These are phyloP conservation scores for Talaromyces sp. DNA, from an alignment of 2,329 filamentous ascomycete species.

Conservation along the genomic window DNA sequence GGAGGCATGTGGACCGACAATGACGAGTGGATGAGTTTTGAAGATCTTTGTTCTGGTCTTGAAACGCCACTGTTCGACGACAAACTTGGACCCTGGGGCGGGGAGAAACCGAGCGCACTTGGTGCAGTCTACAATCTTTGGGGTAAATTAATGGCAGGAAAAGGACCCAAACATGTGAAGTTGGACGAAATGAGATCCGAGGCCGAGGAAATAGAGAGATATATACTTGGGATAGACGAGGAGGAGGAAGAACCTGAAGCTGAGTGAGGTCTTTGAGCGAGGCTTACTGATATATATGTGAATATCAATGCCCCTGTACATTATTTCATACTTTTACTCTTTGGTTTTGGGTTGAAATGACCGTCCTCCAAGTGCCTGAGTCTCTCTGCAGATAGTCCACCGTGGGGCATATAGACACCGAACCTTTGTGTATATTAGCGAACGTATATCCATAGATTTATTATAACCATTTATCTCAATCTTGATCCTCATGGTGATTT, in stretches of 20 bases:
- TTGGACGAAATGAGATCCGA: slow-evolving; percentile 13
- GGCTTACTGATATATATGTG: background rate
- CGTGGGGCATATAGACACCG: background rate
- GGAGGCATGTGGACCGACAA: slow-evolving; percentile 51
- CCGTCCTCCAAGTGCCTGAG: background rate
- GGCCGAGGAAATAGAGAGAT: slow-evolving; percentile 14
- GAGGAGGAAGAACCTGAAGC: slow-evolving; percentile 10
- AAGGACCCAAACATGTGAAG: slow-evolving; percentile 21
- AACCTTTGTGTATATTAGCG: background rate
- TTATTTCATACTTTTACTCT: background rate
- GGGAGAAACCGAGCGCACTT: slow-evolving; percentile 28
- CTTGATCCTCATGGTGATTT: background rate
- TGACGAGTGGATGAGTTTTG: slow-evolving; percentile 47
- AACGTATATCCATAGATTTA: background rate
- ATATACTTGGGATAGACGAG: slow-evolving; percentile 13
- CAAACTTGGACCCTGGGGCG: slow-evolving; percentile 38
- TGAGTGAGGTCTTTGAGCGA: background rate
- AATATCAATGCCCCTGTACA: background rate
- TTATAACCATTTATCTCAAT: background rate
- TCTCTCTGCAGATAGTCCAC: no score
- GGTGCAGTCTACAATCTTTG: slow-evolving; percentile 37
- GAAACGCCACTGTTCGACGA: slow-evolving; percentile 47
- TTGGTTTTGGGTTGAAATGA: background rate
- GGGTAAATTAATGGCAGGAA: slow-evolving; percentile 34
- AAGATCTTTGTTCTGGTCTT: slow-evolving; percentile 44